Base-by-base conservation (phyloP, 306 rosid genomes). In the Fragaria iinumae region DNA sequence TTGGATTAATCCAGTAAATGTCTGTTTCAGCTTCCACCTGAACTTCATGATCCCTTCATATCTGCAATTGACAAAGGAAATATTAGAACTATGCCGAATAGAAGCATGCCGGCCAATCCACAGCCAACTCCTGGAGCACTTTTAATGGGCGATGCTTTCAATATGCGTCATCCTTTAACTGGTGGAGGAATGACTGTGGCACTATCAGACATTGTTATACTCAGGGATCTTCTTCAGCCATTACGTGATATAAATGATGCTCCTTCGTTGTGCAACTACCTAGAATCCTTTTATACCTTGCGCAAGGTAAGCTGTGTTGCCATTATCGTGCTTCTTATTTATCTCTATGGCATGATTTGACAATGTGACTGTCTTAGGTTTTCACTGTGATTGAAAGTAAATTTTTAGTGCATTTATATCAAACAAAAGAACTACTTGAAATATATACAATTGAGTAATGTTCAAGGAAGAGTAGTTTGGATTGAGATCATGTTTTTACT, bases 151-250 rank as follows among this genome's bases (percentile, higher is more conserved):
- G 94, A 90, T 72, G 89, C 93, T 76, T 84, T 90, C 86, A 90
- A 90, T 76, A 87, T 86, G 88, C 88, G 86, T 13, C 90, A 90
- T 79, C 94, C 90, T 32, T 81, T 84, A 72, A 84, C 94, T 13
- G 91, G 92, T 56, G 89, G 90, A 79, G 95, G 95, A 77, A 86
- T 88, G 91, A 90, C 95, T 38, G 92, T 90, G 68, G 89, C 91
- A 62, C 81, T 88, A n/a, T 83, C 90, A 11, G 95, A 90, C 77
- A 78, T 90, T 75, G 92, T 86, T 71, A 56, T 88, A 2, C 79
- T 88, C 17, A 72, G 79, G 13, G 88, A 88, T 78, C 87, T 90
- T 86, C 85, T 90, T 25, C 80, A 80, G 67, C 83, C 88, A 0
- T 39, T 83, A 48, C 32, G 1, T 27, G 71, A 84, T 80, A 76